Percentiles rank a stretch among this genome's conserved stretches.
phyloP scores from a whole-genome alignment of 108 stramenopile species.

The Seminavis robusta region DNA sequence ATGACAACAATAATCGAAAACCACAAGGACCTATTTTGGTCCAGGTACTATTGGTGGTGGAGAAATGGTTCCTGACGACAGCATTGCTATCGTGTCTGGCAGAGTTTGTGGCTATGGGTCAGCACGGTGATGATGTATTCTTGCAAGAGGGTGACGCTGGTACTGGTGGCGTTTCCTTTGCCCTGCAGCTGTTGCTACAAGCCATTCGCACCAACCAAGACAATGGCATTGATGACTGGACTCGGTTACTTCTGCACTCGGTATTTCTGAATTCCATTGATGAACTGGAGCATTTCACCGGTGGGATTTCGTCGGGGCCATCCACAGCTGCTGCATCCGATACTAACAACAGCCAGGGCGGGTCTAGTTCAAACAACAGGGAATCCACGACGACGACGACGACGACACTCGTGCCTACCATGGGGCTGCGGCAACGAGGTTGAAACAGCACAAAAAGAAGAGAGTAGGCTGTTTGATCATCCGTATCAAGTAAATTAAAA shows the following conservation, averaged over 20 bases:
- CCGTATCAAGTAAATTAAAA: no score
- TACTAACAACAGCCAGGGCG: no score
- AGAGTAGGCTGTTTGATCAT: no score
- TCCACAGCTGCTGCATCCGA: no score
- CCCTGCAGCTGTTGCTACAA: not conserved
- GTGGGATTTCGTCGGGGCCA: no score
- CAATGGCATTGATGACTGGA: conserved; percentile 6
- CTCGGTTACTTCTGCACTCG: conserved; percentile 4
- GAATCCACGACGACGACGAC: no score
- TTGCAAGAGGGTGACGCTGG: not conserved
- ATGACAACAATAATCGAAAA: no score
- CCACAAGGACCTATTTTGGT: not conserved
- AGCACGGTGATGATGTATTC: not conserved
- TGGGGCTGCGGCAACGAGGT: no score
- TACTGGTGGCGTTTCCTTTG: not conserved
- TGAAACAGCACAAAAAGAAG: no score
- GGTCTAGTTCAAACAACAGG: no score
- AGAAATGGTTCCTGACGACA: conserved; percentile 2
- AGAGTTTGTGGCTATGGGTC: not conserved
- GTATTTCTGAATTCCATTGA: conserved; percentile 4
- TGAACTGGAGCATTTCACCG: conserved; percentile 1
- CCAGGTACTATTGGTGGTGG: not conserved
- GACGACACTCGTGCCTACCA: no score
- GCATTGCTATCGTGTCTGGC: not conserved
- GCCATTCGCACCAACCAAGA: not conserved